phyloP scores from a whole-genome alignment of 306 rosid genomes.

The Ziziphus jujuba region DNA sequence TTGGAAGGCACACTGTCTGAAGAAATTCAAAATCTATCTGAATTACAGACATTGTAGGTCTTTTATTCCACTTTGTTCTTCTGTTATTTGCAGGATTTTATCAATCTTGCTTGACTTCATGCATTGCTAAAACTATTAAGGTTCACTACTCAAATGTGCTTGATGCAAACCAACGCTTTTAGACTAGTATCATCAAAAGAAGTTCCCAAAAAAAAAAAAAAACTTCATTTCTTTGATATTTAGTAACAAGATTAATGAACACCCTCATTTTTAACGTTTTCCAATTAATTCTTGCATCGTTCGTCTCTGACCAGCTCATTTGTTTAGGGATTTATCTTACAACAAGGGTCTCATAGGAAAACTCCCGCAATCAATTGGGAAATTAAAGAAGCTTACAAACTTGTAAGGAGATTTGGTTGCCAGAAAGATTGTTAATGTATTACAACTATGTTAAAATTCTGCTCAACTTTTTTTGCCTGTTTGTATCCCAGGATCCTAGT shows the following conservation, averaged over 20 bases:
- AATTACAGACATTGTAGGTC: constrained; percentile 49
- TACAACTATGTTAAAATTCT: background rate
- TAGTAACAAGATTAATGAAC: background rate
- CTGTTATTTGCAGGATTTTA: background rate
- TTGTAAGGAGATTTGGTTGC: constrained; percentile 40
- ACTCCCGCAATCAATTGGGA: constrained; percentile 49
- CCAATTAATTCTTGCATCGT: constrained; percentile 5
- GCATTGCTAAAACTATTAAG: background rate
- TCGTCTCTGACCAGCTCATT: constrained; percentile 22
- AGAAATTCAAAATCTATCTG: constrained; percentile 45
- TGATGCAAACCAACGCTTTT: background rate
- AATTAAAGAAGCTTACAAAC: constrained; percentile 45
- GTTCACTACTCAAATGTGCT: background rate
- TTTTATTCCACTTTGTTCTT: constrained; percentile 9
- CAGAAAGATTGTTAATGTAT: background rate
- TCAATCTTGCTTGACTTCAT: background rate
- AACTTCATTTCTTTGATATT: background rate
- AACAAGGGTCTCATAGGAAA: constrained; percentile 45
- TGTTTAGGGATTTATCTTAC: constrained; percentile 65
- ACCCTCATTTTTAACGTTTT: background rate
- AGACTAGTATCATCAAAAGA: background rate
- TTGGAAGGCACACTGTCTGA: constrained; percentile 53
- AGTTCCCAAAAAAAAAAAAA: too few relatives aligned
- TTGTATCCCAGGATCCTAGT: constrained; percentile 48
- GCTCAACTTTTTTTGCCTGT: constrained; percentile 7